These are phyloP conservation scores for Flaveria ramosissima DNA, from an alignment of 129 eudicot species.

Conservation along the genomic window DNA sequence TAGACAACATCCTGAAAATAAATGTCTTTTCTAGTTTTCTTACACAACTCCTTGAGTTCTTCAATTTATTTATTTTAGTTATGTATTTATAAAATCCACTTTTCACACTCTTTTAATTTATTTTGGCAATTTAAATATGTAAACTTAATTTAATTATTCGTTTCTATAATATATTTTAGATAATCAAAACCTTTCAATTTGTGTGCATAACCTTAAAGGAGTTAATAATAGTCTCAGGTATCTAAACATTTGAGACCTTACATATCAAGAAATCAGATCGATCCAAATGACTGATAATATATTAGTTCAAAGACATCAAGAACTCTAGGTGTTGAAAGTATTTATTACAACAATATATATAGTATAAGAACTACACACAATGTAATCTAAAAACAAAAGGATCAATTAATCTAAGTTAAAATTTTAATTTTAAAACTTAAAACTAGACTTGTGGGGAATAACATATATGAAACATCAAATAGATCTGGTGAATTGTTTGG, in stretches of 20 bases:
- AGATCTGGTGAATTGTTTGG: slow-evolving; percentile 28
- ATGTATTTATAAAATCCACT: too few relatives aligned
- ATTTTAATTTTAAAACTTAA: slow-evolving; percentile 5
- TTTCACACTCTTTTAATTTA: not conserved
- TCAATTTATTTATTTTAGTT: too few relatives aligned
- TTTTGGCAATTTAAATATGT: not conserved
- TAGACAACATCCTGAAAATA: slow-evolving; percentile 15
- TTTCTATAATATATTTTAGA: too few relatives aligned
- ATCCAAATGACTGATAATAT: not conserved
- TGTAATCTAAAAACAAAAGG: not conserved
- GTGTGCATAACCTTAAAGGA: too few relatives aligned
- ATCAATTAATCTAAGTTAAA: not conserved
- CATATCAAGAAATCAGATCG: too few relatives aligned
- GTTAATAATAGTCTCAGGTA: too few relatives aligned
- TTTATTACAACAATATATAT: not conserved
- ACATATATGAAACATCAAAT: slow-evolving; percentile 8
- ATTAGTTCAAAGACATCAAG: not conserved
- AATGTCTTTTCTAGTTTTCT: not conserved
- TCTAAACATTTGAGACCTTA: too few relatives aligned
- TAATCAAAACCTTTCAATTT: too few relatives aligned
- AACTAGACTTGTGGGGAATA: slow-evolving; percentile 25
- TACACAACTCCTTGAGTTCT: not conserved
- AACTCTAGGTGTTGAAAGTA: not conserved
- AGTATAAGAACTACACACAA: not conserved
- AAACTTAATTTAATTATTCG: too few relatives aligned